Evolutionary conservation across 805 yeast species (phyloP), one percentile per base, ranked within the genome.

Genomic region (Yarrowia phangngaensis): DNA sequence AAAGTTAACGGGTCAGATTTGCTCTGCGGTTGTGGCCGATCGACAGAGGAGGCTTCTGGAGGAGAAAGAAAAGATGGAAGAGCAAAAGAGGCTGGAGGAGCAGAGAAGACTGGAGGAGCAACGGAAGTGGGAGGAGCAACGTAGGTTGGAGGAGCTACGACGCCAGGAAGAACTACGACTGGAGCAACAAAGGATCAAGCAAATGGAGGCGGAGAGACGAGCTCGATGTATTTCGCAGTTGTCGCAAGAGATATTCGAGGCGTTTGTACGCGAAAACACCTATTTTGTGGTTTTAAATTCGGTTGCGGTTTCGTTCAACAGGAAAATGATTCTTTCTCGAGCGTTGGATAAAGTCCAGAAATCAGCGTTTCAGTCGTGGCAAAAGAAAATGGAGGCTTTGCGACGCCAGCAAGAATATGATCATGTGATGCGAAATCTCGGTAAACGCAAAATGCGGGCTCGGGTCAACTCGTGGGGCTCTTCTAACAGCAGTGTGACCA

Each of bases 231-330:
- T 78, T 2, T 60, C 69, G 0, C 51, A 63, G 0, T 63, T 81
- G n/a, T 59, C 80, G 1, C 57, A 62, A 1, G 84, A 79, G 30
- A 60, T 84, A 1, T 82, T 68, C 53, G 58, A 62, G 13, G 84
- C 89, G 0, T 80, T 84, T 26, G 20, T 45, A 9, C 40, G 32
- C 5, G 45, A 50, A 19, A 23, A 56, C 20, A 15, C 48, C 4
- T 41, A 20, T 17, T 41, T 41, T 41, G 58, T 84, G 31, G 70
- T 74, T 33, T 89, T 83, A 54, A 68, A 74, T 28, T 59, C 76
- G 0, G 16, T 77, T 70, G 56, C 61, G 73, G 28, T 60, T 65
- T 3, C 62, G 68, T 0, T 57, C 73, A 31, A 73, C 73, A 20
- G 59, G 67, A 2, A 62, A 65, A 34, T 35, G 12, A 60, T 72